These are phyloP conservation scores for Dimocarpus longan DNA, from an alignment of 345 rosid genomes.

Conservation along the genomic window DNA sequence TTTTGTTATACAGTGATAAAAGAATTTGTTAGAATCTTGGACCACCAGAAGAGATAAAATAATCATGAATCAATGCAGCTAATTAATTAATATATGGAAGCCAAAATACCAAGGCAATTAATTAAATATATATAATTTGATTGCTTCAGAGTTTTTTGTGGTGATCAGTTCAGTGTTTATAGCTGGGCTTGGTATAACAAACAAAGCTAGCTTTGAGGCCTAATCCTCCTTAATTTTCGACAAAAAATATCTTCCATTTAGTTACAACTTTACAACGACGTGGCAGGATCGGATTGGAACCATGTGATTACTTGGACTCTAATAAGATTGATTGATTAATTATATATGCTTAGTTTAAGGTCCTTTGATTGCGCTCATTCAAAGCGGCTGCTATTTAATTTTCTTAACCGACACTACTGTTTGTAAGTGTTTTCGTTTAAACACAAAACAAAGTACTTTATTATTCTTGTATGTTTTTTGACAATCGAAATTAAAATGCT, in stretches of 20 bases:
- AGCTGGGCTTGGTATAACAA: neutral
- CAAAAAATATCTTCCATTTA: neutral
- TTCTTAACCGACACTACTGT: neutral
- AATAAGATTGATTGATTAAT: neutral
- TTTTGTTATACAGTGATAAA: conserved; percentile 3
- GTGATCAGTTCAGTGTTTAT: neutral
- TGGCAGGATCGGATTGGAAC: conserved; percentile 4
- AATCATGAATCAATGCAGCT: neutral
- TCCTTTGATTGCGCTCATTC: conserved; percentile 12
- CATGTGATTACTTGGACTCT: conserved; percentile 4
- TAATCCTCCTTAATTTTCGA: neutral
- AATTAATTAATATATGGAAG: too few relatives aligned
- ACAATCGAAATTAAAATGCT: neutral
- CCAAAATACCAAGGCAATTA: neutral
- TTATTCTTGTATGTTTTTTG: neutral
- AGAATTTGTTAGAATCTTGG: conserved; percentile 9
- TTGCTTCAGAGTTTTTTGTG: neutral
- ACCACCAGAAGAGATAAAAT: neutral
- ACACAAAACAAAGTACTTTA: neutral
- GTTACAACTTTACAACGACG: neutral
- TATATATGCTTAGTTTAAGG: neutral
- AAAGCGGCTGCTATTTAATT: neutral
- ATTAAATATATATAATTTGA: neutral
- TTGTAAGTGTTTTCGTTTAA: neutral
- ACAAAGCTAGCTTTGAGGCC: neutral